Conservation (phyloP, 177 flowering plant genomes). For the Vitis hybrid region DNA sequence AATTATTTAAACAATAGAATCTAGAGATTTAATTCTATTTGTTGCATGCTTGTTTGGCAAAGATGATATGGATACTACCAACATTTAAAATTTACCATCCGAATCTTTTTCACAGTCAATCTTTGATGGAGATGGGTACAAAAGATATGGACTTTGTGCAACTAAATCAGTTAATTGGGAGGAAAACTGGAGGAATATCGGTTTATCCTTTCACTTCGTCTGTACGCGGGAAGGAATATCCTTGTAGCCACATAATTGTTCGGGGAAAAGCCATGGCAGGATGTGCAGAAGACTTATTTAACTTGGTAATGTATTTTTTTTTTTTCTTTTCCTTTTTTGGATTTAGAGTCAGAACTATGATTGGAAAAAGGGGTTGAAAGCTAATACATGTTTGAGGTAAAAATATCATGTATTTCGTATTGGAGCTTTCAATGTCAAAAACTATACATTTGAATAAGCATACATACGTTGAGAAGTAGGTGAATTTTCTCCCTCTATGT, state of each 20-base stretch:
- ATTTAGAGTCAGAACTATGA: neutral
- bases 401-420: too few species aligned
- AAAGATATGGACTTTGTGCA: slow-evolving; percentile 92
- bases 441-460: too few species aligned
- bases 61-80: neutral
- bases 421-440: too few species aligned
- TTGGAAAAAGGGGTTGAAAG: too few species aligned
- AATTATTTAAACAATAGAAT: neutral
- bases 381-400: too few species aligned
- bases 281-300: slow-evolving; percentile 81
- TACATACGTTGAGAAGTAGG: too few species aligned
- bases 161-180: slow-evolving; percentile 94
- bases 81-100: neutral
- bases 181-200: slow-evolving; percentile 99
- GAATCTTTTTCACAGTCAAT: slow-evolving; percentile 58
- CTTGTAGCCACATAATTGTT: slow-evolving; percentile 78
- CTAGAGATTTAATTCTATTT: neutral
- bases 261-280: slow-evolving; percentile 98
- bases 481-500: too few species aligned
- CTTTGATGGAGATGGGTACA: slow-evolving; percentile 98
- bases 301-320: slow-evolving; percentile 57
- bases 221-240: slow-evolving; percentile 63
- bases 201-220: slow-evolving; percentile 93
- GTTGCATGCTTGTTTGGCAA: neutral
- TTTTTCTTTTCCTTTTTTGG: slow-evolving; percentile 3